phyloP scores from a whole-genome alignment of 2,329 filamentous ascomycete species.

The Monosporascus sp. region DNA sequence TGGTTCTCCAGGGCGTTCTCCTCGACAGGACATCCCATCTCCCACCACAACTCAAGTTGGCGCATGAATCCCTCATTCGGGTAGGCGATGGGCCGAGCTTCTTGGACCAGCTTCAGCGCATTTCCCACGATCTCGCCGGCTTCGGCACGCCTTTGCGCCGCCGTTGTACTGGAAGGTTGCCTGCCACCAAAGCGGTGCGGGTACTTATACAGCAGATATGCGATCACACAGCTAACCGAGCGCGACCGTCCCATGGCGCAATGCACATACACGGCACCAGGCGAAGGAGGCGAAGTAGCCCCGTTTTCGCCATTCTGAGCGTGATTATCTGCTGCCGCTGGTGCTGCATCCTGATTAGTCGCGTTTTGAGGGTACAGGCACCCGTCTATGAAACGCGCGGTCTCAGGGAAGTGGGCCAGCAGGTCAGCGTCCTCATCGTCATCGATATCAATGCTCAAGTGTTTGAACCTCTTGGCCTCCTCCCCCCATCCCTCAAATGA shows the following conservation, averaged over 20 bases:
- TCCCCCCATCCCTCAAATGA: conserved; percentile 37
- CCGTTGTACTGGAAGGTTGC: conserved; percentile 37
- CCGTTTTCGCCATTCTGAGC: not conserved
- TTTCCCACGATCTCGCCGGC: conserved; percentile 44
- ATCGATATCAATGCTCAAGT: conserved; percentile 79
- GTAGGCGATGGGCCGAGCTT: conserved; percentile 72
- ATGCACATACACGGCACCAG: conserved; percentile 50
- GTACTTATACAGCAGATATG: conserved; percentile 73
- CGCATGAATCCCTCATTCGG: conserved; percentile 90
- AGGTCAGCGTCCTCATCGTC: conserved; percentile 89
- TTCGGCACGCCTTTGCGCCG: conserved; percentile 34
- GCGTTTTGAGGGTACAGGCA: conserved; percentile 46
- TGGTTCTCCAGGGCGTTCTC: conserved; percentile 56
- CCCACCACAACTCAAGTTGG: conserved; percentile 81
- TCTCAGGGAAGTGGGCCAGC: conserved; percentile 70
- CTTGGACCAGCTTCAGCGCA: conserved; percentile 65
- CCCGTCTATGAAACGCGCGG: conserved; percentile 77
- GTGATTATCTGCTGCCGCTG: conserved; percentile 56
- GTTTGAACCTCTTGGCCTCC: conserved; percentile 57
- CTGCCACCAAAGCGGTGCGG: conserved; percentile 45
- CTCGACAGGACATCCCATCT: conserved; percentile 72
- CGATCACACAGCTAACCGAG: conserved; percentile 77
- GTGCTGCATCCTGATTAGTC: not conserved
- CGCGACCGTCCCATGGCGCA: conserved; percentile 97
- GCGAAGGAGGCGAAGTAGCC: conserved; percentile 8